A percentile compares a stretch with the other conserved stretches of the same genome.
phyloP scores from a whole-genome alignment of 306 rosid genomes.

The Purshia tridentata region DNA sequence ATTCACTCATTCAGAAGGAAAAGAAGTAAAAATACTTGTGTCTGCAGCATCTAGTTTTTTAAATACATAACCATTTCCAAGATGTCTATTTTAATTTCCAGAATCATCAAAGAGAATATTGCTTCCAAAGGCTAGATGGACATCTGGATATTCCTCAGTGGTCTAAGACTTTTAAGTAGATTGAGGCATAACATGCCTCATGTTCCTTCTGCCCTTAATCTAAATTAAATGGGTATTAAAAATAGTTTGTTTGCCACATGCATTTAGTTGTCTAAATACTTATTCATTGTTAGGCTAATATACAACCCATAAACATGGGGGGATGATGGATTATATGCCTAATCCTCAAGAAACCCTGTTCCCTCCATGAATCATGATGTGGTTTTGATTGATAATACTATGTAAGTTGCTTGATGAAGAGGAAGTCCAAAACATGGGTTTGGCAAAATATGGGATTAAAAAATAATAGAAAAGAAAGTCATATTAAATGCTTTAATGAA shows the following conservation, averaged over 20 bases:
- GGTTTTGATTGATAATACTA: too few species aligned
- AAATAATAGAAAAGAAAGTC: background rate
- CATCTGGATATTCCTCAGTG: conserved; percentile 12
- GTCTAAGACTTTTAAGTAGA: conserved; percentile 1
- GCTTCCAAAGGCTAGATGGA: background rate
- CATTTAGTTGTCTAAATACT: conserved; percentile 11
- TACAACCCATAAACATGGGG: conserved; percentile 12
- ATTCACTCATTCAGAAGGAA: background rate
- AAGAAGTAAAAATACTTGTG: background rate
- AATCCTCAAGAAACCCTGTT: background rate
- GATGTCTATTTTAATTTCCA: background rate
- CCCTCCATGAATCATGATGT: background rate
- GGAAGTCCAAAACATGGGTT: conserved; percentile 2
- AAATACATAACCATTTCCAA: background rate
- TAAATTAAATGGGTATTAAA: background rate
- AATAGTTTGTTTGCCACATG: conserved; percentile 10
- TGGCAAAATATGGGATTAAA: background rate
- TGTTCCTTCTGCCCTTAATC: conserved; percentile 23
- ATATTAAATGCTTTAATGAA: background rate
- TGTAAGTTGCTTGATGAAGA: too few species aligned
- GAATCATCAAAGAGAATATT: background rate
- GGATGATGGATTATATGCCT: background rate
- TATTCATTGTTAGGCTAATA: conserved; percentile 8
- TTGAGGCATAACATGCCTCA: conserved; percentile 10
- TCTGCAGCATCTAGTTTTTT: background rate